Base-by-base conservation (phyloP, 352 stramenopile species). In the Pilasporangium apinafurcum region DNA sequence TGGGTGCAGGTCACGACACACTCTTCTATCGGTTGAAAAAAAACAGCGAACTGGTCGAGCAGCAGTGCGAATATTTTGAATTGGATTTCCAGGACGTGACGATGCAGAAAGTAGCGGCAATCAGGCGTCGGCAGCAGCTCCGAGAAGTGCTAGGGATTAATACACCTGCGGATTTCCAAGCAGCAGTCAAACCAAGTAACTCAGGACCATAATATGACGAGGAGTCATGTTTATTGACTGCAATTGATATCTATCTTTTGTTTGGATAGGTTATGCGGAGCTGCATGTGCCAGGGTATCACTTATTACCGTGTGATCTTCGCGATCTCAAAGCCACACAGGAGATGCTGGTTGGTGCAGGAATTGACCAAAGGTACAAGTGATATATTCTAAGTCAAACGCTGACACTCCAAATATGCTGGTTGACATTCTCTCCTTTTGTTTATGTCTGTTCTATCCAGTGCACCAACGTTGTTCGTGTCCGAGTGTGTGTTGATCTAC, bases 401-500 rank as follows among this genome's bases (percentile, higher is more conserved):
- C n/a, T n/a, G n/a, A n/a, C n/a, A n/a, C n/a, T n/a, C n/a, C n/a
- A n/a, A n/a, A n/a, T n/a, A n/a, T n/a, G n/a, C n/a, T n/a, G n/a
- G n/a, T n/a, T n/a, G n/a, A n/a, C n/a, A n/a, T n/a, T n/a, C n/a
- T n/a, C n/a, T n/a, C n/a, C n/a, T n/a, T n/a, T n/a, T n/a, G n/a
- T n/a, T n/a, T n/a, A n/a, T n/a, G n/a, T n/a, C n/a, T n/a, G n/a
- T n/a, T n/a, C n/a, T n/a, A n/a, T n/a, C n/a, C n/a, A 77, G 54
- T 30, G 38, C 51, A 8, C 78, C 73, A 9, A 88, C 77, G 34
- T 50, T 92, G 32, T 90, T 97, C 37, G 66, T 97, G 40, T 96
- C 88, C 4, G 88, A 97, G 53, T 94, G 79, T 38, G 88, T 97
- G 47, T 48, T 97, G 30, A 90, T 95, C 47, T 97, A 97, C 68